Evolutionary conservation across 192 early-diverging fungal genomes (phyloP).

Genomic region (Phycomyces blakesleeanus): DNA sequence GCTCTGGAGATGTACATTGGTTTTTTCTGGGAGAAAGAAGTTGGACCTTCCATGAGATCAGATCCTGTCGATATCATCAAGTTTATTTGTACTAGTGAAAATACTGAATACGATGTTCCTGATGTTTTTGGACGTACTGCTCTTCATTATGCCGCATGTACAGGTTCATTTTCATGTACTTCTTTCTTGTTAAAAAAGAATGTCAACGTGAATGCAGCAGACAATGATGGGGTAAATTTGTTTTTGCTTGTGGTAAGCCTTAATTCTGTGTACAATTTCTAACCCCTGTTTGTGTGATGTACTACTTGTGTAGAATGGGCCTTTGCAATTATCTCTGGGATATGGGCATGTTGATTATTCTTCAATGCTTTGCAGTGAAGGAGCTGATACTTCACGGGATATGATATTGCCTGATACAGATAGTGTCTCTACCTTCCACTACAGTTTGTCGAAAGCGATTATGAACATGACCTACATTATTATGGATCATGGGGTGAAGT

Average conservation of each 20-base stretch:
- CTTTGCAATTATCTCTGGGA: constrained; percentile 42
- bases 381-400: constrained; percentile 27
- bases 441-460: constrained; percentile 35
- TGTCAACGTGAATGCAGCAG: constrained; percentile 20
- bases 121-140: constrained; percentile 52
- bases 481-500: constrained; percentile 36
- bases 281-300: not conserved
- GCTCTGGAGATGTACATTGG: constrained; percentile 1
- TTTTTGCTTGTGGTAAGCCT: too few species aligned
- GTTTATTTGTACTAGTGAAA: constrained; percentile 25
- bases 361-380: constrained; percentile 42
- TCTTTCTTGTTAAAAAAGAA: constrained; percentile 33
- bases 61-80: constrained; percentile 52
- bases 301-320: constrained; percentile 29
- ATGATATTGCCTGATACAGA: constrained; percentile 31
- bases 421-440: constrained; percentile 28
- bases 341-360: constrained; percentile 43
- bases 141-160: constrained; percentile 50
- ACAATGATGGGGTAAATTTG: constrained; percentile 32
- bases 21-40: constrained; percentile 30
- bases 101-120: constrained; percentile 28
- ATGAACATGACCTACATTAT: constrained; percentile 50
- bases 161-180: constrained; percentile 49
- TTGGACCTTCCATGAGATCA: constrained; percentile 10
- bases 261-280: not conserved